phyloP scores from a whole-genome alignment of 129 eudicot species.

The Deinandra increscens region DNA sequence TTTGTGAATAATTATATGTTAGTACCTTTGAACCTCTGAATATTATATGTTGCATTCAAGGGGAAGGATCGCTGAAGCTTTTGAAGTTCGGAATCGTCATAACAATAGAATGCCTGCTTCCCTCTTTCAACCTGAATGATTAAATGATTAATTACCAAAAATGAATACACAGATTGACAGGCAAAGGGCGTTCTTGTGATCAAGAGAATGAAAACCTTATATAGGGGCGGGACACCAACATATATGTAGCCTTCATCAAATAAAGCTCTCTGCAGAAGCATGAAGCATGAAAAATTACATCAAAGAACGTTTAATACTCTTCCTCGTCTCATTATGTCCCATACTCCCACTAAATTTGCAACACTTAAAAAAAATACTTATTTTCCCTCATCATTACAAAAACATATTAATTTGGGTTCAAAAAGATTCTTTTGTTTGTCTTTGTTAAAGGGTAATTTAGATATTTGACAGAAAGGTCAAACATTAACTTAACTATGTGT shows the following conservation, averaged over 20 bases:
- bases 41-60: conserved; percentile 80
- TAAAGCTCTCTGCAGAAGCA: conserved; percentile 74
- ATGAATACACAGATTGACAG: conserved; percentile 11
- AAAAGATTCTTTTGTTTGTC: neutral
- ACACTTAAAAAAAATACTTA: neutral
- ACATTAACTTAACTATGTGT: neutral
- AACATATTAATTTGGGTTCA: neutral
- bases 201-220: conserved; percentile 55
- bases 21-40: conserved; percentile 98
- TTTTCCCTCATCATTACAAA: conserved; percentile 11
- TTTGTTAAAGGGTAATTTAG: conserved; percentile 4
- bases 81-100: conserved; percentile 68
- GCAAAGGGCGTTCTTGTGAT: neutral
- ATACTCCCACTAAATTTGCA: neutral
- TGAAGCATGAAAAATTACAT: neutral
- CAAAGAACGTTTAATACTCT: neutral
- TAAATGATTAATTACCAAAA: conserved; percentile 14
- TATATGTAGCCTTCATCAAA: conserved; percentile 93
- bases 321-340: neutral
- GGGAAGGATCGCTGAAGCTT: conserved; percentile 66
- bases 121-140: conserved; percentile 82
- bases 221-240: conserved; percentile 97
- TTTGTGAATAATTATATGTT: neutral
- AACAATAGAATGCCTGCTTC: conserved; percentile 80
- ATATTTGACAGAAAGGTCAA: conserved; percentile 13